Conservation (phyloP, 306 rosid genomes). For the Betula pendula region DNA sequence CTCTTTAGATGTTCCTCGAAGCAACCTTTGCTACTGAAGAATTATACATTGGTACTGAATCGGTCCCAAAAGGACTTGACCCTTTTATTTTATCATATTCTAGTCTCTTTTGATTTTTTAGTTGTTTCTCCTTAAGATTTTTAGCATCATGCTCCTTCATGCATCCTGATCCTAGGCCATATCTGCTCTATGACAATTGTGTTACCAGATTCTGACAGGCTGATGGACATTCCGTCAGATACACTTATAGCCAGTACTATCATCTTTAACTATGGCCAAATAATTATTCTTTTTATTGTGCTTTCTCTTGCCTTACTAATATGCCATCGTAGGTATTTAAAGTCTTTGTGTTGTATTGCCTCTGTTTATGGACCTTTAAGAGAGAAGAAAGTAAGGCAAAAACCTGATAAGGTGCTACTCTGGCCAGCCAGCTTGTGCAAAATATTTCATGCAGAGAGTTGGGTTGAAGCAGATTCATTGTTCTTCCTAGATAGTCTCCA, state of each 20-base stretch:
- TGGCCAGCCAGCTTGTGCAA: not conserved
- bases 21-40: not conserved
- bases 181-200: not conserved
- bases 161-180: not conserved
- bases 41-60: not conserved
- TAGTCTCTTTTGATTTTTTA: not conserved
- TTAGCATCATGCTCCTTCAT: not conserved
- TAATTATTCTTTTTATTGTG: not conserved
- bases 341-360: not conserved
- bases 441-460: not conserved
- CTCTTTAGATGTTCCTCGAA: not conserved
- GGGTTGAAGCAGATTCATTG: not conserved
- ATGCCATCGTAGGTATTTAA: not conserved
- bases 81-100: not conserved
- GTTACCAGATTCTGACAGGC: not conserved
- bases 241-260: not conserved
- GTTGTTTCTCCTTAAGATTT: not conserved
- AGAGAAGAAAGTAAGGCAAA: not conserved
- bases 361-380: not conserved
- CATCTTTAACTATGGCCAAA: not conserved
- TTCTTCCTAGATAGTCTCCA: not conserved
- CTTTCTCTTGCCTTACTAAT: not conserved
- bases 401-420: not conserved
- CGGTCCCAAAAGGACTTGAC: not conserved
- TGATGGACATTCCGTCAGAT: not conserved